A percentile compares a stretch with the other conserved stretches of the same genome.
Evolutionary conservation across 306 rosid species (phyloP).

Genomic region (Prinsepia uniflora): DNA sequence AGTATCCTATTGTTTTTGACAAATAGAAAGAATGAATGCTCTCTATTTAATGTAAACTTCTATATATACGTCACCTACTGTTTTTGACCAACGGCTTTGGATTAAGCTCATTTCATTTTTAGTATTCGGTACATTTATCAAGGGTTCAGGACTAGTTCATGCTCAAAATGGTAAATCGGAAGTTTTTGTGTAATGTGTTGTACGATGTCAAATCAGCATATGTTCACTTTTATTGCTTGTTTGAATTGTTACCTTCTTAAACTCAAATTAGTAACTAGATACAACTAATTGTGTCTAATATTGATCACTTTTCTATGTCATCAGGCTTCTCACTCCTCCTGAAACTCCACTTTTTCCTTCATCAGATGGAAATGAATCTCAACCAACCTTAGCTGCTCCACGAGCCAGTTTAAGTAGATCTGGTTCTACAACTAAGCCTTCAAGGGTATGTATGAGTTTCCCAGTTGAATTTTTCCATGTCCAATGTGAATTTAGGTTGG

Average conservation of each 20-base stretch:
- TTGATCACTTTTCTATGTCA: conserved; percentile 7
- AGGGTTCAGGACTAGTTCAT: not conserved
- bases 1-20: not conserved
- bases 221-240: not conserved
- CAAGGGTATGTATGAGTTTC: conserved; percentile 54
- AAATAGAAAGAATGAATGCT: not conserved
- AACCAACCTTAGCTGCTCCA: conserved; percentile 42
- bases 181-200: not conserved
- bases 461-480: conserved; percentile 17
- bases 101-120: not conserved
- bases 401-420: conserved; percentile 61
- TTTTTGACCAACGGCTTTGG: not conserved
- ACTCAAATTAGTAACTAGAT: not conserved
- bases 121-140: not conserved
- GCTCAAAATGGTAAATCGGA: too few relatives aligned
- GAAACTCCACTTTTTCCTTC: conserved; percentile 81
- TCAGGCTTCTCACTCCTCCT: conserved; percentile 99
- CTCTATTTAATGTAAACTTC: not conserved
- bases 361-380: conserved; percentile 58
- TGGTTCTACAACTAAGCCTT: conserved; percentile 64
- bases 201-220: not conserved
- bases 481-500: conserved; percentile 5
- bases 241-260: not conserved
- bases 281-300: conserved; percentile 1
- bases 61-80: not conserved